These are phyloP conservation scores for Cytospora leucostoma DNA, from an alignment of 2,329 filamentous ascomycete genomes.

Conservation along the genomic window DNA sequence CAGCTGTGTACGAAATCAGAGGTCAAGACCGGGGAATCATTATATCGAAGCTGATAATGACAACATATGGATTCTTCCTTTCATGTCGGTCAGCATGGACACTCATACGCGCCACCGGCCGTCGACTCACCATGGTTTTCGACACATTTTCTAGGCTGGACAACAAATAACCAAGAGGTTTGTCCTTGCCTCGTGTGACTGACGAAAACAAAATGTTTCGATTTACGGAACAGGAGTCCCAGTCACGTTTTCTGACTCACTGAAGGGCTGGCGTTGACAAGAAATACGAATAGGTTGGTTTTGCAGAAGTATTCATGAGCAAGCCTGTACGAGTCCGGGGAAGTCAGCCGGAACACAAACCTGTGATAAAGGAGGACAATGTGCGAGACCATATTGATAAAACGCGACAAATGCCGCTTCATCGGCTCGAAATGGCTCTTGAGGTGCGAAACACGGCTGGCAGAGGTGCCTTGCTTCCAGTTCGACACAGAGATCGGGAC, in stretches of 20 bases:
- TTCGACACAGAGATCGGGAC: background rate
- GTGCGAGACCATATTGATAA: background rate
- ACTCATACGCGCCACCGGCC: background rate
- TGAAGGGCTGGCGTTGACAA: background rate
- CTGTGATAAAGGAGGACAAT: background rate
- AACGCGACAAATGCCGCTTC: background rate
- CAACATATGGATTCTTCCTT: background rate
- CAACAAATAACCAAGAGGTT: background rate
- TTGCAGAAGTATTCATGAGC: background rate
- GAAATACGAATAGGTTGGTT: background rate
- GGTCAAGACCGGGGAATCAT: background rate
- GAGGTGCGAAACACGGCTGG: background rate
- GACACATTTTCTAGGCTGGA: background rate
- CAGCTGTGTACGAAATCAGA: background rate
- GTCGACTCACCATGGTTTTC: background rate
- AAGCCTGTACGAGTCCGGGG: background rate
- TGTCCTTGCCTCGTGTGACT: background rate
- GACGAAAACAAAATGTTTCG: background rate
- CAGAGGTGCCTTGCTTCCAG: background rate
- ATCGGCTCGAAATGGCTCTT: conserved; percentile 7
- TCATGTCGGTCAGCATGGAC: background rate
- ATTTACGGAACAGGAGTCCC: background rate
- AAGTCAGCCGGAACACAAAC: background rate
- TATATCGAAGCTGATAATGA: background rate
- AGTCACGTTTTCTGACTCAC: background rate